A percentile compares a stretch with the other conserved stretches of the same genome.
Conservation (phyloP, 2,329 filamentous ascomycete species). For the Fusarium paranaense region DNA sequence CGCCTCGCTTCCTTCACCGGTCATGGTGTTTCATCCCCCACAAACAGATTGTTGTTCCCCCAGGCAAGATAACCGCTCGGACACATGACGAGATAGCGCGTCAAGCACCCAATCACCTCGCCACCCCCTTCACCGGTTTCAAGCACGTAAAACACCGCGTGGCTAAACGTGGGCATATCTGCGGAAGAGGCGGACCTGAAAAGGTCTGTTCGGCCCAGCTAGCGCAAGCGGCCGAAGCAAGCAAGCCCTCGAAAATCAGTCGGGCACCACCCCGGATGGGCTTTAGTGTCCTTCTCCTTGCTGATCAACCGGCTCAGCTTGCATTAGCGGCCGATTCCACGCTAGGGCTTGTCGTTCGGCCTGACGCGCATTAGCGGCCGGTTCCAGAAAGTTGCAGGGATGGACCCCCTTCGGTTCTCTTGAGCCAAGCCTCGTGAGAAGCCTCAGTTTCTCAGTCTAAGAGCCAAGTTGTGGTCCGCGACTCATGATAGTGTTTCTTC, state of each 20-base stretch:
- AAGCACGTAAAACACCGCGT: neutral
- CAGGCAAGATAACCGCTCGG: neutral
- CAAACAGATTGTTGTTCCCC: neutral
- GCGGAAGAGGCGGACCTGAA: neutral
- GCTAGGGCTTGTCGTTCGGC: conserved; percentile 12
- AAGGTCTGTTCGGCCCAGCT: neutral
- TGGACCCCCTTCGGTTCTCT: neutral
- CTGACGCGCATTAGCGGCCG: conserved; percentile 18
- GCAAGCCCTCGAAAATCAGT: conserved; percentile 1
- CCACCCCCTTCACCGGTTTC: neutral
- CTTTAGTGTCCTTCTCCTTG: neutral
- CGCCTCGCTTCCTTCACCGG: neutral
- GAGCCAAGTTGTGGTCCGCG: neutral
- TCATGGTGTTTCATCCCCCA: conserved; percentile 4
- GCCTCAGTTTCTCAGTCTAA: neutral
- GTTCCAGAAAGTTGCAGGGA: neutral
- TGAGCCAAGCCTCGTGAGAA: neutral
- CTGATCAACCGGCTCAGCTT: conserved; percentile 14
- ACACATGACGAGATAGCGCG: neutral
- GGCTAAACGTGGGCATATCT: neutral
- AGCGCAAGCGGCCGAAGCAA: conserved; percentile 2
- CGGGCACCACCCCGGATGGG: neutral
- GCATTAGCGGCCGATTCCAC: conserved; percentile 36
- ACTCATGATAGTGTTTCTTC: neutral
- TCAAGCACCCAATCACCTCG: neutral